Evolutionary conservation across 495 filamentous ascomycete genomes (phyloP), one percentile per base, ranked within the genome.

Genomic region (Hyaloscypha bicolor): DNA sequence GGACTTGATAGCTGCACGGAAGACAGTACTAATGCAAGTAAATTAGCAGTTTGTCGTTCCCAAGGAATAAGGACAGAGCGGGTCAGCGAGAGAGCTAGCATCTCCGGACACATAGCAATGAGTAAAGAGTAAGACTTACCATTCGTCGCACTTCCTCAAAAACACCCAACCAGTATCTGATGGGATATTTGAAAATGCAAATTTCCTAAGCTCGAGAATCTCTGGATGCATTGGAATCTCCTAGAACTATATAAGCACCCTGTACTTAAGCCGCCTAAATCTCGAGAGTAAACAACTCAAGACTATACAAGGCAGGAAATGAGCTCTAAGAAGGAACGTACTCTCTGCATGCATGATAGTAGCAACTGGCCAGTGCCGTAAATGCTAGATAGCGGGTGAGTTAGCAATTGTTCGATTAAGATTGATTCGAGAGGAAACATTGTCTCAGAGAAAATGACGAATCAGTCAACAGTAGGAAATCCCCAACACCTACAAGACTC

Each of bases 321-420:
- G 8, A 37, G 6, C 35, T 6, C 12, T 37, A 6, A 3, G 35
- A 37, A 3, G 25, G 35, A 37, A 37, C 35, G 12, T 35, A 76
- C 74, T 42, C 67, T 72, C 59, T 77, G 76, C 16, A 79, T 64
- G 66, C 80, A 82, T 68, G 70, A 74, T 59, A 81, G 71, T 25
- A 81, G 66, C 21, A 79, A 73, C 55, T 77, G 72, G 39, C 79
- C 83, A 52, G 82, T 80, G 19, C 86, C 71, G 71, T 87, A 83
- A 25, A 85, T 69, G 60, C 25, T 25, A 25, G 25, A 25, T 25
- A 2, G 2, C 25, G 25, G 25, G 25, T 25, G 25, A 25, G 25
- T 25, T 25, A 25, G 25, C 25, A 25, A 25, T 25, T 25, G 25
- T 25, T 25, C 25, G 25, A 25, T 25, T 25, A 25, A 25, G 1